Percentiles rank a stretch among this genome's conserved stretches.
Evolutionary conservation across 805 yeast species (phyloP).

Genomic region (Grigorovia transvaalensis): DNA sequence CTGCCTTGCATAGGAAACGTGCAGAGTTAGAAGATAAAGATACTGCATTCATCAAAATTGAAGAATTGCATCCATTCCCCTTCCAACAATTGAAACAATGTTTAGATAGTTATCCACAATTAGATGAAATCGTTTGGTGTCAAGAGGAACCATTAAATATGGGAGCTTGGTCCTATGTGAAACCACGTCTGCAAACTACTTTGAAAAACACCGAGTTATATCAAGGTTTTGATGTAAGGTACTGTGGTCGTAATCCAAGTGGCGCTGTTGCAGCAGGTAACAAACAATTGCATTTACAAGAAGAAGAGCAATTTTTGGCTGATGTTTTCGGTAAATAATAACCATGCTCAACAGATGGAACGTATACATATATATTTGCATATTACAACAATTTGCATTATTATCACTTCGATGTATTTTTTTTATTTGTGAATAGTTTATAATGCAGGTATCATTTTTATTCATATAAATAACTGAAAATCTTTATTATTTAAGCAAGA

Average conservation of each 20-base stretch:
- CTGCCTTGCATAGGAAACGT: constrained; percentile 86
- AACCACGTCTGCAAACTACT: constrained; percentile 75
- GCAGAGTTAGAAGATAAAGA: constrained; percentile 61
- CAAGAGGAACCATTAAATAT: constrained; percentile 99
- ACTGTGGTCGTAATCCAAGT: constrained; percentile 96
- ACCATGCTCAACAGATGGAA: not conserved
- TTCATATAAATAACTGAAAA: no score
- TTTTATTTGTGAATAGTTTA: no score
- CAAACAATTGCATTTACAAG: constrained; percentile 75
- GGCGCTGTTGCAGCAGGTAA: constrained; percentile 98
- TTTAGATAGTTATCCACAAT: constrained; percentile 65
- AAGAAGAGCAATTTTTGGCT: constrained; percentile 77
- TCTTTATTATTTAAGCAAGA: no score
- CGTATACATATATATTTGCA: not conserved
- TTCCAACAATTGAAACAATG: constrained; percentile 84
- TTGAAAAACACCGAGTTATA: constrained; percentile 65
- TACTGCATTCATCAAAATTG: constrained; percentile 82
- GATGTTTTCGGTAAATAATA: constrained; percentile 40
- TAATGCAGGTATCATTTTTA: no score
- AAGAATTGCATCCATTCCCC: constrained; percentile 99
- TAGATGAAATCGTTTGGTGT: constrained; percentile 88
- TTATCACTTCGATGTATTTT: no score
- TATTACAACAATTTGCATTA: not conserved
- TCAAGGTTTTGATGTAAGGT: constrained; percentile 52
- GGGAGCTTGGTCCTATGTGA: constrained; percentile 75